Percentiles rank a stretch among this genome's conserved stretches.
These are phyloP conservation scores for Ichthyophonus hoferi DNA, from an alignment of 208 protist species.

Conservation along the genomic window DNA sequence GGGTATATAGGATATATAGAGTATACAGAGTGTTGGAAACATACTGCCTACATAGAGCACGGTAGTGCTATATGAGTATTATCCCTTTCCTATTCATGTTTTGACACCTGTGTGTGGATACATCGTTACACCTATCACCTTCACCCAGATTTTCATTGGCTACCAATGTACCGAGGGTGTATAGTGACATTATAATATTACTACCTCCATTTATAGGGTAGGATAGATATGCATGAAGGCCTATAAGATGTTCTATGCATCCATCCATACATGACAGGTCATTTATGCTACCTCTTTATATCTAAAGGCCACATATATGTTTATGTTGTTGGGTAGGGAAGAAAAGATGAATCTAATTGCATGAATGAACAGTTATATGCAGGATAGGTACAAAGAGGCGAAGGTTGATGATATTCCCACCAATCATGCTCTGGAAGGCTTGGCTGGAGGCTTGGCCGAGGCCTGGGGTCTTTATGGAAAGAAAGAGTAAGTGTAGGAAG, in stretches of 20 bases:
- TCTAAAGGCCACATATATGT: no score
- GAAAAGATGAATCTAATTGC: no score
- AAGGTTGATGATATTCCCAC: neutral
- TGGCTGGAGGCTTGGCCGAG: slow-evolving; percentile 2
- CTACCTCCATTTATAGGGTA: neutral
- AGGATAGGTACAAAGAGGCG: neutral
- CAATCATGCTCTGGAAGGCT: neutral
- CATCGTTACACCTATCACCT: neutral
- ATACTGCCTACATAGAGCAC: neutral
- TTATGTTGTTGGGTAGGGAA: no score
- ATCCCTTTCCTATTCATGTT: neutral
- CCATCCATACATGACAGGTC: no score
- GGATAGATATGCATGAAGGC: neutral
- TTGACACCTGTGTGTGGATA: neutral
- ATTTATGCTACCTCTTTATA: no score
- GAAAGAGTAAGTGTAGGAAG: neutral
- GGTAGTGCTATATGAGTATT: neutral
- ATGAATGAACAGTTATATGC: neutral
- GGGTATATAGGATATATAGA: no score
- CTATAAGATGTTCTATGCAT: no score
- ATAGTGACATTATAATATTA: neutral
- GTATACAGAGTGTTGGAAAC: no score
- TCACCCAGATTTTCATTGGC: neutral
- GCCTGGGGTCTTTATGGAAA: neutral
- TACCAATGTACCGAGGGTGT: no score